Evolutionary conservation across 345 rosid genomes (phyloP), one percentile per base, ranked within the genome.

Genomic region (Populus tremula): DNA sequence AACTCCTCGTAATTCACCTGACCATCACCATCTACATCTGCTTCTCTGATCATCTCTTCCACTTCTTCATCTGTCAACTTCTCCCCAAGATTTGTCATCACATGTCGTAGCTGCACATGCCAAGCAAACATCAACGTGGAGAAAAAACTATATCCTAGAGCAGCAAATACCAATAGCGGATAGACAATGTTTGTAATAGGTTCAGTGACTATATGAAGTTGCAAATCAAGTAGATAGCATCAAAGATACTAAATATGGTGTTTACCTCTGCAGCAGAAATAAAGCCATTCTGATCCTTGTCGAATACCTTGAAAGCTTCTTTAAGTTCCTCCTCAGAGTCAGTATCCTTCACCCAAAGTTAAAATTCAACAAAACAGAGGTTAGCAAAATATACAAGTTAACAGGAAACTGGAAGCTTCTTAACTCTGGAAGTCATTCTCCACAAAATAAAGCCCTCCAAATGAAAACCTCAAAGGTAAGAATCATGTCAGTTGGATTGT

Each of bases 221-320:
- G 6, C 59, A 20, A 53, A 53, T 20, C 10, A 20, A 53, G 59
- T 8, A 53, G 59, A 20, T 50, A 18, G 56, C 56, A 50, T 50
- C 18, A 50, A 18, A 18, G 56, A 50, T 53, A 50, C n/a, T 50
- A 18, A 39, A 67, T 8, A 29, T 9, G 35, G 8, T 12, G 23
- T 29, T 6, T 73, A 79, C 81, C 86, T 88, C 90, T 4, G 87
- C 87, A 53, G 88, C 90, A 3, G 87, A 87, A 29, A 84, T 84
- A 78, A 82, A 87, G 79, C 88, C 87, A 63, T 87, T 82, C 68
- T 85, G 90, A 81, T 87, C 88, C 76, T 87, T 87, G 79, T 87
- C 88, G 35, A 84, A 87, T 65, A 85, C 87, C 86, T 87, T 79
- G 85, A 83, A 83, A 47, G 82, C 85, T 72, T 79, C 85, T 73